phyloP scores from a whole-genome alignment of 1,284 basidiomycete species.

The Acaromyces ingoldii region DNA sequence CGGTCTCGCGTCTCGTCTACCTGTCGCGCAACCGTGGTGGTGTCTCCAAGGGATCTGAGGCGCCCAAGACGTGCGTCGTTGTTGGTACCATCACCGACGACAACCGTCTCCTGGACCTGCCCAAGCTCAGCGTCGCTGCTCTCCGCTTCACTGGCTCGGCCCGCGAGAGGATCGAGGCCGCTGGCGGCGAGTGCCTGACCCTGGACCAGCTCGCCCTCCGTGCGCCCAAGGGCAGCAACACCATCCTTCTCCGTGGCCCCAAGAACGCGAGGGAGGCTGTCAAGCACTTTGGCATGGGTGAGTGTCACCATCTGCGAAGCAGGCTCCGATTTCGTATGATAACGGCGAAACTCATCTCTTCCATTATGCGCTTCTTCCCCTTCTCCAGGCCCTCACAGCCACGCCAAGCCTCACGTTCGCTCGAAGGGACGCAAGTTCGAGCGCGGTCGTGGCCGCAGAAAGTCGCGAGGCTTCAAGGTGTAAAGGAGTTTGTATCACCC shows the following conservation, averaged over 20 bases:
- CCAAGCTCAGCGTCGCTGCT: conserved; percentile 89
- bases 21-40: conserved; percentile 48
- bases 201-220: conserved; percentile 94
- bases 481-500: no score
- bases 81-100: conserved; percentile 96
- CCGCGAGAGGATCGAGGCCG: conserved; percentile 87
- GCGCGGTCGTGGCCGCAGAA: conserved; percentile 56
- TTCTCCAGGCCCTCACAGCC: conserved; percentile 39
- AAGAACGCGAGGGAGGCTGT: conserved; percentile 88
- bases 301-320: no score
- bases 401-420: conserved; percentile 89
- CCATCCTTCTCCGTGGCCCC: conserved; percentile 83
- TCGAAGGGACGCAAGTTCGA: conserved; percentile 90
- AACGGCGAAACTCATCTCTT: no score
- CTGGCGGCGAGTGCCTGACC: conserved; percentile 90
- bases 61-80: conserved; percentile 73
- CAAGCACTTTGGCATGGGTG: conserved; percentile 74
- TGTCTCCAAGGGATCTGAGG: conserved; percentile 35
- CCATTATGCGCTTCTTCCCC: no score
- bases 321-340: no score
- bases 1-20: conserved; percentile 54
- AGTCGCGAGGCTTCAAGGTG: conserved; percentile 53
- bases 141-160: conserved; percentile 90
- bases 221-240: conserved; percentile 91
- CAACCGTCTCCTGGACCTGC: conserved; percentile 76